These are phyloP conservation scores for Viola odorata DNA, from an alignment of 345 rosid genomes.

Conservation along the genomic window DNA sequence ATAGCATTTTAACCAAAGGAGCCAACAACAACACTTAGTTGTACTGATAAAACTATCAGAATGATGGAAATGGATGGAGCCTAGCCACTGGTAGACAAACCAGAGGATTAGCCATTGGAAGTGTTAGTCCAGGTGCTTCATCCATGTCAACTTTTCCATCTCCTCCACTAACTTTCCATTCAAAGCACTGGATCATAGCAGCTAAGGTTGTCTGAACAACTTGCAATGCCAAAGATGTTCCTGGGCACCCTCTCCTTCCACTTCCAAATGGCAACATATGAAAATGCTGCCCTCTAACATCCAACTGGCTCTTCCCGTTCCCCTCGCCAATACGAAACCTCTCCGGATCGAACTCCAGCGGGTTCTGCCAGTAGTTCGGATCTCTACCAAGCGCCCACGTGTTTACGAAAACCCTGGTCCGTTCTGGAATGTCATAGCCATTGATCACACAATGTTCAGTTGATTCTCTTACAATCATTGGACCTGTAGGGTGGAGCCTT, in stretches of 20 bases:
- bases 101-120: constrained; percentile 47
- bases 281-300: constrained; percentile 43
- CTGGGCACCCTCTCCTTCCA: constrained; percentile 69
- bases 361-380: constrained; percentile 50
- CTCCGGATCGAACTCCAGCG: constrained; percentile 55
- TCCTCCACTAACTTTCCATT: constrained; percentile 36
- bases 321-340: constrained; percentile 34
- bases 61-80: constrained; percentile 28
- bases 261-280: constrained; percentile 60
- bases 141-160: constrained; percentile 44
- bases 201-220: constrained; percentile 37
- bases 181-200: constrained; percentile 47
- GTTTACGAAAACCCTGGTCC: constrained; percentile 45
- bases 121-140: constrained; percentile 48
- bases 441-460: constrained; percentile 29
- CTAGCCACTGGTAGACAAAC: constrained; percentile 46
- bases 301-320: constrained; percentile 26
- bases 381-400: constrained; percentile 57
- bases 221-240: constrained; percentile 44
- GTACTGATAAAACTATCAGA: constrained; percentile 7
- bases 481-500: constrained; percentile 69
- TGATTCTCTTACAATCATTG: constrained; percentile 53
- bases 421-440: constrained; percentile 45
- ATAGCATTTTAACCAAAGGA: too few species aligned
- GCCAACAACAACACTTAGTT: too few species aligned